Base-by-base conservation (phyloP, 1,139 yeast genomes). In the Diutina mesorugosa region DNA sequence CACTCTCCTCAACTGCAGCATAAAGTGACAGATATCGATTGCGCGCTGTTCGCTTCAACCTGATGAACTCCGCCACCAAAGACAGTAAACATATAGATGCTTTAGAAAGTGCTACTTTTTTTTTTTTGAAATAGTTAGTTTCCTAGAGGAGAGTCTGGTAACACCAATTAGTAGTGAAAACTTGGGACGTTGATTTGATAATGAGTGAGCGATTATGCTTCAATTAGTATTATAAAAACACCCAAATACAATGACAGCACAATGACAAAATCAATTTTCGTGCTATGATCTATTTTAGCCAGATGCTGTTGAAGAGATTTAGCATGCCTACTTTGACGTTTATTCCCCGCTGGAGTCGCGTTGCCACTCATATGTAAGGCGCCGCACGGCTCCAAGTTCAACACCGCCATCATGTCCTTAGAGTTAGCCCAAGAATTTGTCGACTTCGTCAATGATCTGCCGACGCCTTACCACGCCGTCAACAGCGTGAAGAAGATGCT, bases 401-500 rank as follows among this genome's bases (percentile, higher is more conserved):
- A 9, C 45, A 21, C 10, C 26, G 30, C 26, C 38, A 47, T 21
- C 38, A 28, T 47, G 51, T 30, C 30, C 16, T 47, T 47, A 28
- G 21, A 46, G 16, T 56, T 58, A 12, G 85, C 86, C 26, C 70
- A 73, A 56, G 84, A 84, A 58, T 89, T 91, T 65, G 74, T 91
- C 57, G 78, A 82, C 58, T 93, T 86, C 66, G 86, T 93, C 63
- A 90, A 90, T 70, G 78, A 79, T 3, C 87, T 96, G 0, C 98
- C 97, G 35, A 87, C 98, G 0, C 98, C 99, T 0, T 93, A 90
- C 69, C 99, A 93, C 69, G 97, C 93, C 1, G 96, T 91, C 3
- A 78, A 81, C 55, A 77, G 80, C 32, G 83, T 85, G 54, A 85
- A 84, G 64, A 64, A 71, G 18, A 70, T 77, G 57, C 76, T 93